Evolutionary conservation across 257 asterid species (phyloP), one percentile per base, ranked within the genome.

Genomic region (Solanum bulbocastanum): DNA sequence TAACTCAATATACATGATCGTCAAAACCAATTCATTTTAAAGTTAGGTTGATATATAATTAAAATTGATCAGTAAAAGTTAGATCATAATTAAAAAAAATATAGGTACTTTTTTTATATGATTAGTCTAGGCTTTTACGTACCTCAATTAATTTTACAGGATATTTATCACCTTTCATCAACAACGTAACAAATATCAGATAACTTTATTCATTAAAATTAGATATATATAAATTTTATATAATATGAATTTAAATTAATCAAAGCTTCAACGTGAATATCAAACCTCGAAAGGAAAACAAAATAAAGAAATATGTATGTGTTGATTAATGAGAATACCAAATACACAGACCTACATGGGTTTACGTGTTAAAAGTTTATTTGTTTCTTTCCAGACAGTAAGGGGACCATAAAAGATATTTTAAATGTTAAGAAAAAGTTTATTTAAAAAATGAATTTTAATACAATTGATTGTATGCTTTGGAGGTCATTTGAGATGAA

Each of bases 51-150:
- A 22, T 22, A 8, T 60, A 60, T 60, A 60, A 60, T 22, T 12
- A 20, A 58, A 58, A 58, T 22, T 20, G 13, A 8, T 58, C 68
- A 56, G 65, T 10, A 20, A 56, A 56, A 20, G 7, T 7, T 56
- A 4, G 9, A 60, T 60, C 27, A 0, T 60, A 60, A 23, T 56
- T 56, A 1, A 56, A 56, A 56, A 46, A 60, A 0, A 60, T 8
- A 3, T 3, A 60, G 13, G 12, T 60, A 22, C 1, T 8, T 15
- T 5, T 44, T 49, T 49, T 14, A 42, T 44, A 16, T 5, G 9
- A 49, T 6, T 1, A 5, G 9, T 49, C 0, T 0, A 15, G 60
- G 3, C 22, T 0, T 16, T 16, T 15, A 49, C 1, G 22, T 49
- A 49, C 22, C 22, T 49, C 0, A 0, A 49, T 1, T 5, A 49